Evolutionary conservation across 2,329 filamentous ascomycete species (phyloP).

Genomic region (Lasiodiplodia hormozganensis): DNA sequence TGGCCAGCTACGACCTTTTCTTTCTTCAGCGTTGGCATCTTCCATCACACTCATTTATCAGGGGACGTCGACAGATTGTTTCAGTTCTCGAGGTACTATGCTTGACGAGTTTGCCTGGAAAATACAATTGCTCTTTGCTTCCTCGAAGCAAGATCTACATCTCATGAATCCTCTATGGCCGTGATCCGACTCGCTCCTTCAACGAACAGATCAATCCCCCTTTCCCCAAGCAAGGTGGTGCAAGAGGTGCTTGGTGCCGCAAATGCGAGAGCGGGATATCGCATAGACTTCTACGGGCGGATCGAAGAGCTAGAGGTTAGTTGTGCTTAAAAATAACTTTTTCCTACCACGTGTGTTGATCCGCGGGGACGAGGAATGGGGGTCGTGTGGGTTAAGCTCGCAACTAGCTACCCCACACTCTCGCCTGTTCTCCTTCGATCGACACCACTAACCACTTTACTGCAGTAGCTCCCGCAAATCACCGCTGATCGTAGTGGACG

Average conservation of each 20-base stretch:
- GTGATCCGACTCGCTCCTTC: not conserved
- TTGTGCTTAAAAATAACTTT: not conserved
- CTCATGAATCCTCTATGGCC: not conserved
- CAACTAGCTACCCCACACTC: not conserved
- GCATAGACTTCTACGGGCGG: not conserved
- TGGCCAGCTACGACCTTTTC: not conserved
- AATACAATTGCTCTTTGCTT: not conserved
- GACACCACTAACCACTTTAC: not conserved
- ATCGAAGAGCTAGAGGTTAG: not conserved
- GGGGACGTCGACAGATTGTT: not conserved
- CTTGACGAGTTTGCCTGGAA: not conserved
- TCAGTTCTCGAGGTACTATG: not conserved
- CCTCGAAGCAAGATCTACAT: not conserved
- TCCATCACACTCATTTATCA: slow-evolving; percentile 4
- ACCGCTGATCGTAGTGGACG: not conserved
- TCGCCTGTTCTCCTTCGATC: not conserved
- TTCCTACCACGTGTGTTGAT: not conserved
- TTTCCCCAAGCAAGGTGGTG: not conserved
- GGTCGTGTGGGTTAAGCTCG: not conserved
- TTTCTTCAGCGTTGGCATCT: not conserved
- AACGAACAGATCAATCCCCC: not conserved
- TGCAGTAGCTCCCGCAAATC: slow-evolving; percentile 1
- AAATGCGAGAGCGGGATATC: not conserved
- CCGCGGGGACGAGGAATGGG: not conserved
- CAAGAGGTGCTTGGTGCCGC: not conserved